These are phyloP conservation scores for Furcasterigmium furcatum DNA, from an alignment of 2,329 filamentous ascomycete species.

Conservation along the genomic window DNA sequence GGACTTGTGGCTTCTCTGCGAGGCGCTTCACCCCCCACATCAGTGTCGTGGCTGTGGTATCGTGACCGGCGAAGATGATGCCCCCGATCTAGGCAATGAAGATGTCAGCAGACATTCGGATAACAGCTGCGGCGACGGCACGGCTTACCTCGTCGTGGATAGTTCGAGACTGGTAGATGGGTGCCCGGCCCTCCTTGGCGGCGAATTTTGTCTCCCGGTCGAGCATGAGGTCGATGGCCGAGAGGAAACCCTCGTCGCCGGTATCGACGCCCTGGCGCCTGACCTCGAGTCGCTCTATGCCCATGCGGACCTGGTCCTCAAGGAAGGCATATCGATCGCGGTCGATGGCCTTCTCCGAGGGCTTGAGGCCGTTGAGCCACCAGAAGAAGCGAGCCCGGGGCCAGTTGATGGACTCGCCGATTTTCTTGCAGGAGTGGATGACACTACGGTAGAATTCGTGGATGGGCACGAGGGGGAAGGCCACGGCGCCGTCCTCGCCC, in stretches of 20 bases:
- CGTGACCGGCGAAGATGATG: constrained; percentile 6
- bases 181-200: not conserved
- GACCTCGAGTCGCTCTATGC: not conserved
- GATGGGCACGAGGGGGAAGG: constrained; percentile 2
- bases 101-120: not conserved
- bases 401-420: not conserved
- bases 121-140: constrained; percentile 1
- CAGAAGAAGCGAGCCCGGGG: not conserved
- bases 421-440: too few relatives aligned
- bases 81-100: not conserved
- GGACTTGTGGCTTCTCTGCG: constrained; percentile 9
- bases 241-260: constrained; percentile 1
- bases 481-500: not conserved
- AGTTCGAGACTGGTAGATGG: not conserved
- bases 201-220: constrained; percentile 2
- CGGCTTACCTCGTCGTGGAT: not conserved
- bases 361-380: not conserved
- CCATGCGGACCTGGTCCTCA: not conserved
- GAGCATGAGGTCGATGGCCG: constrained; percentile 3
- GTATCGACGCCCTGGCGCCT: not conserved
- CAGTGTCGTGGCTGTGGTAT: constrained; percentile 2
- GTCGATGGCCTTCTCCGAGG: not conserved
- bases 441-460: constrained; percentile 9
- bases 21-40: constrained; percentile 17
- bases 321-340: not conserved